Conservation (phyloP, 805 yeast species). For the Candida vaughaniae region DNA sequence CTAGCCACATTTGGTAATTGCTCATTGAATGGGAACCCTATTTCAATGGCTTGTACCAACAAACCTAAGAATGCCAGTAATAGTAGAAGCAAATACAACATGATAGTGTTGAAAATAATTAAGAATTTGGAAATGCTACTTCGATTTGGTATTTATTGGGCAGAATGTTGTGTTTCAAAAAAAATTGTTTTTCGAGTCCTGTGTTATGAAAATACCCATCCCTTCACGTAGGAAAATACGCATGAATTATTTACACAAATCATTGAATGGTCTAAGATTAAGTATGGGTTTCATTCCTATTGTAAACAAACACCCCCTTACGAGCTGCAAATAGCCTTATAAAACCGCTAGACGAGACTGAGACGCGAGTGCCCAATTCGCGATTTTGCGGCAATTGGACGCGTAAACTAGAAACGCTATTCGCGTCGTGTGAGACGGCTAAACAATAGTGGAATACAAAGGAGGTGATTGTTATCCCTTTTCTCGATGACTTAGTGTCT, state of each 20-base stretch:
- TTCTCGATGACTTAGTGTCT: too few species aligned
- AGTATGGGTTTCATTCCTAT: neutral
- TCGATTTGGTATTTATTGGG: neutral
- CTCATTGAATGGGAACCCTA: conserved; percentile 74
- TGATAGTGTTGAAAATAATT: conserved; percentile 5
- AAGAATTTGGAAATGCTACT: too few species aligned
- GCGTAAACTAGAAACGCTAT: too few species aligned
- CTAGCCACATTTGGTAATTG: conserved; percentile 91
- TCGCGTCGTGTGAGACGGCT: too few species aligned
- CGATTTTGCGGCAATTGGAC: too few species aligned
- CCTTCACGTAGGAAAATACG: too few species aligned
- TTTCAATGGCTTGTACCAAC: conserved; percentile 42
- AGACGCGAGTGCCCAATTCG: too few species aligned
- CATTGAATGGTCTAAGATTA: too few species aligned
- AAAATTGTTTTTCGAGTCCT: neutral
- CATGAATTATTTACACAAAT: too few species aligned
- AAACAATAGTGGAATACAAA: too few species aligned
- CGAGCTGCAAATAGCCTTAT: neutral
- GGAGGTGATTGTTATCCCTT: too few species aligned
- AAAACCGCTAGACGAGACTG: neutral
- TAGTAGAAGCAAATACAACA: conserved; percentile 11
- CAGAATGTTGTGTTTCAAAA: neutral
- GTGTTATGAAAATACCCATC: neutral
- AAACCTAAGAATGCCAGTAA: conserved; percentile 4
- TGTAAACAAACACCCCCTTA: neutral